Base-by-base conservation (phyloP, 371 early-diverging fungal genomes). In the Mortierella sp. region DNA sequence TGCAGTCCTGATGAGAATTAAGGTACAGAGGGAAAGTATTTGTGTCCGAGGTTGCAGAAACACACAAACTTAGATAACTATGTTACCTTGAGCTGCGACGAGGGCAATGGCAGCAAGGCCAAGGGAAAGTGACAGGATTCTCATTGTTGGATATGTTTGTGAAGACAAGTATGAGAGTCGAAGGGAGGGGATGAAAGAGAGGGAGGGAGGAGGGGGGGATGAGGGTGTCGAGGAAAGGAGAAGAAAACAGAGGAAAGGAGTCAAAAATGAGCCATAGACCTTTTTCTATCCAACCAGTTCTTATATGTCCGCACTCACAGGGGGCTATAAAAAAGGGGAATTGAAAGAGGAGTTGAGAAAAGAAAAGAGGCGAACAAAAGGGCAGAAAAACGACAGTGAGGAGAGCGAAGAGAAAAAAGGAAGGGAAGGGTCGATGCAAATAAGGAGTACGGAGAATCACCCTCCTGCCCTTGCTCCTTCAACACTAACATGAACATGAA, bases 71-170 rank as follows among this genome's bases (percentile, higher is more conserved):
- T 4, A 51, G 29, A 29, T 16, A 49, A 12, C 32, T 8, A 18
- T 18, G 21, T 72, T 74, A 82, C 82, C 75, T 70, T 82, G 82
- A 14, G 74, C 79, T 18, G 70, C 8, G 27, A 73, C 75, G 14
- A 68, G 44, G 12, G 70, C 70, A 27, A 76, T 14, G 6, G 74
- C 78, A 3, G 71, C 70, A 32, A 83, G 63, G 55, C 79, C 70
- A 60, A 82, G 43, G 44, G 78, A 71, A 43, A 77, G 4, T 32
- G 35, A 76, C 68, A 72, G 35, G 35, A 77, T 54, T 58, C 56
- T 82, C 82, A 82, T 82, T 24, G 7, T 68, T 44, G 41, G 51
- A 49, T 74, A 10, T 56, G 56, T 51, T 51, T 24, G 38, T 63
- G 43, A 1, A 11, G 51, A 11, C 3, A 24, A 24, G 68, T 32